Conservation (phyloP, 306 rosid species). For the Malus asiatica region DNA sequence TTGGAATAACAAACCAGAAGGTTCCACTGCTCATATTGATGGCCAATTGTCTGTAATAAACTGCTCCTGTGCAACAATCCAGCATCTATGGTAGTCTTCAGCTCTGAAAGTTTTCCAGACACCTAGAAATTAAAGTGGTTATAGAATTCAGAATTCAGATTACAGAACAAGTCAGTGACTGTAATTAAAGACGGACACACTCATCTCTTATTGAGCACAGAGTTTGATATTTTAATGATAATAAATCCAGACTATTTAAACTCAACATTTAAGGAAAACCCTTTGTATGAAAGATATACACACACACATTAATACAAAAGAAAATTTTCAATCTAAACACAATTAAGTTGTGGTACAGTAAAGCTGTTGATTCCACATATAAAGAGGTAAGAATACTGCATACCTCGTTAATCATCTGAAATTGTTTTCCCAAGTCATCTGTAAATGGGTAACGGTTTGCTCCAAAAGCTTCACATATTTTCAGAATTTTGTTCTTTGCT, state of each 20-base stretch:
- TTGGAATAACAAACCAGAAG: conserved; percentile 53
- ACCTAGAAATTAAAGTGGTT: conserved; percentile 41
- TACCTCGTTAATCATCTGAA: conserved; percentile 68
- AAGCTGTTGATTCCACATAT: conserved; percentile 8
- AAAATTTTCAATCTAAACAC: background rate
- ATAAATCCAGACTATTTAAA: background rate
- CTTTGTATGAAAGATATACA: background rate
- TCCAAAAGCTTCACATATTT: conserved; percentile 81
- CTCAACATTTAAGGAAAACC: background rate
- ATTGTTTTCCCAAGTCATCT: conserved; percentile 56
- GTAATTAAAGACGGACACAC: background rate
- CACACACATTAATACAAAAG: background rate
- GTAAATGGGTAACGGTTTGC: conserved; percentile 82
- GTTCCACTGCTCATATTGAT: conserved; percentile 69
- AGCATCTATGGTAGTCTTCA: conserved; percentile 69
- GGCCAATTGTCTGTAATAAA: conserved; percentile 57
- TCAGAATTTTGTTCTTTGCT: conserved; percentile 61
- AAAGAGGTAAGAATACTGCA: background rate
- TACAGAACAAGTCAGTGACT: background rate
- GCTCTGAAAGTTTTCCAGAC: conserved; percentile 65
- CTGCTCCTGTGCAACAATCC: conserved; percentile 57
- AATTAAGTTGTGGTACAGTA: conserved; percentile 2
- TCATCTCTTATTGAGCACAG: background rate
- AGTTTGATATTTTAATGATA: background rate
- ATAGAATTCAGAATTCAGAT: conserved; percentile 8